A percentile compares a stretch with the other conserved stretches of the same genome.
phyloP scores from a whole-genome alignment of 495 filamentous ascomycete genomes.

The Xylaria cubensis region DNA sequence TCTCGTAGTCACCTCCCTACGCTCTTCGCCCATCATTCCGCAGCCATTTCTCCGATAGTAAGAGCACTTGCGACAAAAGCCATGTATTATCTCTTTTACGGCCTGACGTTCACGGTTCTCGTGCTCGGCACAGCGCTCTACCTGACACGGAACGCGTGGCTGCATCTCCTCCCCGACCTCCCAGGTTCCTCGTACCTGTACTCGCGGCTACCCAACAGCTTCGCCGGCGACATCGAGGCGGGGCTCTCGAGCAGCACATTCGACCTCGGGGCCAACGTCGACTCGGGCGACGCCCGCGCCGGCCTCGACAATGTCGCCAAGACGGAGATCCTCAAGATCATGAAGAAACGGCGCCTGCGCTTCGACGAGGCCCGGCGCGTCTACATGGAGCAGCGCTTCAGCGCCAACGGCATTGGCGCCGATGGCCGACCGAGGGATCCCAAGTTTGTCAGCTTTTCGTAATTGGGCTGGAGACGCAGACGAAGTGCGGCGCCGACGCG shows the following conservation, averaged over 20 bases:
- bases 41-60: constrained; percentile 1
- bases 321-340: constrained; percentile 80
- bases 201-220: constrained; percentile 72
- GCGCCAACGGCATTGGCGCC: constrained; percentile 82
- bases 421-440: constrained; percentile 91
- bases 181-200: constrained; percentile 70
- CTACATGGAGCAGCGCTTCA: constrained; percentile 83
- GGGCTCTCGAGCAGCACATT: constrained; percentile 84
- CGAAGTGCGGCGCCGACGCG: neutral
- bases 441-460: constrained; percentile 94
- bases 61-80: constrained; percentile 30
- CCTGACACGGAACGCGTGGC: constrained; percentile 80
- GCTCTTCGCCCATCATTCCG: neutral
- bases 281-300: constrained; percentile 72
- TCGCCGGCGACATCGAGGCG: constrained; percentile 81
- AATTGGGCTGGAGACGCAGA: neutral
- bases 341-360: constrained; percentile 74
- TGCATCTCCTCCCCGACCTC: constrained; percentile 64
- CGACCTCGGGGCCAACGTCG: constrained; percentile 79
- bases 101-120: constrained; percentile 67
- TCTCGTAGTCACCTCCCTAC: neutral
- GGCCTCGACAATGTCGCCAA: constrained; percentile 84
- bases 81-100: constrained; percentile 89
- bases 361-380: constrained; percentile 93
- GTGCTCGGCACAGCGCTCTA: constrained; percentile 70